Conservation (phyloP, 176 grass and related monocot species). For the Leersia perrieri region DNA sequence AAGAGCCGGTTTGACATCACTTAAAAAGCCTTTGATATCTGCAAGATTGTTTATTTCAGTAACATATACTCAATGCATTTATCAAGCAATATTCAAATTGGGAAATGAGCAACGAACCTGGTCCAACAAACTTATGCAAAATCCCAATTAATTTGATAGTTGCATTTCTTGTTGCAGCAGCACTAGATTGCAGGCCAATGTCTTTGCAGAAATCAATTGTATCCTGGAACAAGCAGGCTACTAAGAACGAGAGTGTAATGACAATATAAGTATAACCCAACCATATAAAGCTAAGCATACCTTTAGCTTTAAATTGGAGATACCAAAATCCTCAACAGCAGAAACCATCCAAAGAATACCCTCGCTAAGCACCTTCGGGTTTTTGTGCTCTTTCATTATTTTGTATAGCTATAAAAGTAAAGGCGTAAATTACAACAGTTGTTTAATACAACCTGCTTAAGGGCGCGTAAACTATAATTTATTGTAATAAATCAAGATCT, state of each 20-base stretch:
- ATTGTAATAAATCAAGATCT: background rate
- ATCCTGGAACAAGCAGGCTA: constrained; percentile 57
- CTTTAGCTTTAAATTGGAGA: constrained; percentile 93
- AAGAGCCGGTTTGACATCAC: constrained; percentile 95
- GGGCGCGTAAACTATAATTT: background rate
- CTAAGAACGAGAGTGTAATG: constrained; percentile 20
- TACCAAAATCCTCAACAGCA: constrained; percentile 90
- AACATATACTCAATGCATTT: background rate
- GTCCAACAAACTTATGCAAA: constrained; percentile 94
- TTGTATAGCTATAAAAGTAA: constrained; percentile 75
- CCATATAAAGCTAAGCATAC: constrained; percentile 34
- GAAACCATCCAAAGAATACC: constrained; percentile 98
- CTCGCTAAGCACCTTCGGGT: constrained; percentile 95
- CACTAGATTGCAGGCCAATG: constrained; percentile 82
- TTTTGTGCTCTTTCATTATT: constrained; percentile 99
- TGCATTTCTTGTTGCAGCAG: constrained; percentile 80
- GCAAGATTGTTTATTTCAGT: constrained; percentile 31
- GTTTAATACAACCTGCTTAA: background rate
- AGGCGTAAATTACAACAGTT: constrained; percentile 25
- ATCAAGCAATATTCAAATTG: constrained; percentile 30
- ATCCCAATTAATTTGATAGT: constrained; percentile 95
- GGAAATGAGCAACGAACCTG: constrained; percentile 55
- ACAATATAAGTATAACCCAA: background rate
- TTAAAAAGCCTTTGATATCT: constrained; percentile 97
- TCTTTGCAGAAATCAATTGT: constrained; percentile 99